Evolutionary conservation across 1,284 basidiomycete species (phyloP), one percentile per base, ranked within the genome.

Genomic region (Apiotrichum laibachii): DNA sequence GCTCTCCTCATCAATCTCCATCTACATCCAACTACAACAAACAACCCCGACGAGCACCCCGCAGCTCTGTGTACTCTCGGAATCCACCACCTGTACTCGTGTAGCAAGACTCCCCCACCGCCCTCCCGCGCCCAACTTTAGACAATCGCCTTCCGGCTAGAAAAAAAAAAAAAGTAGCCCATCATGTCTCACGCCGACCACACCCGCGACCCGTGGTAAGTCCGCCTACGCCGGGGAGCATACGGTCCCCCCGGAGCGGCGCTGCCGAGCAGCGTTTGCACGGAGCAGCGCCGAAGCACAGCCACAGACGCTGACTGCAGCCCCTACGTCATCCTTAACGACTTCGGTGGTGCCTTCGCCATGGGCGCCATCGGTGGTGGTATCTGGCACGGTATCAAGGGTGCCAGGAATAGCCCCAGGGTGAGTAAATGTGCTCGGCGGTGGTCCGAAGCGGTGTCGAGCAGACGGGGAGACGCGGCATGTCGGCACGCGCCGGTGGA

Each of bases 331-430:
- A 92, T 99, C 77, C 87, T 99, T 67, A 98, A 92, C 81, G 95
- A 99, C 82, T 95, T 96, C 78, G 95, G 95, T 67, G 94, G 92
- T 68, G 94, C 93, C 19, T 95, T 93, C 67, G 64, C 70, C 26
- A 76, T 77, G 71, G 72, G 72, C 50, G 71, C 72, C 45, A 73
- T 75, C 55, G 75, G 72, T 56, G 75, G 95, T 70, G 92, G 91
- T 67, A 93, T 99, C 74, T 99, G 95, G 95, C 94, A 99, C 80
- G 92, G 93, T 67, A 94, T 98, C 75, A 99, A 99, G 80, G 96
- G 95, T 61, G 93, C 94, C 18, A 85, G 95, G 69, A 99, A 98
- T 80, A 95, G 92, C 62, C 95, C 95, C 59, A 84, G 88, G 76
- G 93, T 94, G 70, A 57, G 88, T 83, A 1, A 7, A n/a, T n/a